Conservation (phyloP, 2,329 filamentous ascomycete species). For the Colletotrichum costaricense region DNA sequence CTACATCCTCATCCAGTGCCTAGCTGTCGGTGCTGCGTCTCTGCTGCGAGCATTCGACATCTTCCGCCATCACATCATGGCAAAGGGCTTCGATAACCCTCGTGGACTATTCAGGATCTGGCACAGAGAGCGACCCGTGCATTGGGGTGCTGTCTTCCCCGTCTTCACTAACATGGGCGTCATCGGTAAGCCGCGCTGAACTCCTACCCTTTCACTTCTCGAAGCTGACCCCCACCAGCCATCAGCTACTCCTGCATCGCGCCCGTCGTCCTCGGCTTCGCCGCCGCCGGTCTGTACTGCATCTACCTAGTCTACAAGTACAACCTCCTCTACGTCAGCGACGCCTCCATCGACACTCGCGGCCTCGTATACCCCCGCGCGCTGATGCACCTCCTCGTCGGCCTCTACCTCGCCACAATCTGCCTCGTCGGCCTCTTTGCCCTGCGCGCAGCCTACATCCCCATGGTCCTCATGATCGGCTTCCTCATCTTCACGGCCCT, state of each 20-base stretch:
- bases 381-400: slow-evolving; percentile 85
- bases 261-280: slow-evolving; percentile 85
- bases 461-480: slow-evolving; percentile 79
- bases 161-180: slow-evolving; percentile 84
- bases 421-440: slow-evolving; percentile 89
- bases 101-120: slow-evolving; percentile 84
- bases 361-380: slow-evolving; percentile 90
- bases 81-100: slow-evolving; percentile 81
- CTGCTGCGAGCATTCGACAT: slow-evolving; percentile 80
- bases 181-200: slow-evolving; percentile 67
- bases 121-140: slow-evolving; percentile 77
- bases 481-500: slow-evolving; percentile 81
- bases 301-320: slow-evolving; percentile 93
- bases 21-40: slow-evolving; percentile 80
- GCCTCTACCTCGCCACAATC: slow-evolving; percentile 84
- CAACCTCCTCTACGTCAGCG: slow-evolving; percentile 88
- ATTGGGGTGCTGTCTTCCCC: slow-evolving; percentile 87
- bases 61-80: slow-evolving; percentile 65
- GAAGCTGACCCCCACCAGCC: slow-evolving; percentile 55
- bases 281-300: slow-evolving; percentile 79
- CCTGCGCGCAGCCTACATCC: slow-evolving; percentile 73
- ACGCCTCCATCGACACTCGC: slow-evolving; percentile 86
- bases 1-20: slow-evolving; percentile 93
- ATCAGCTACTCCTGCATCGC: slow-evolving; percentile 90
- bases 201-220: too few species aligned